Percentiles rank a stretch among this genome's conserved stretches.
Conservation (phyloP, 2,329 filamentous ascomycete species). For the Cladosporium oxysporum region DNA sequence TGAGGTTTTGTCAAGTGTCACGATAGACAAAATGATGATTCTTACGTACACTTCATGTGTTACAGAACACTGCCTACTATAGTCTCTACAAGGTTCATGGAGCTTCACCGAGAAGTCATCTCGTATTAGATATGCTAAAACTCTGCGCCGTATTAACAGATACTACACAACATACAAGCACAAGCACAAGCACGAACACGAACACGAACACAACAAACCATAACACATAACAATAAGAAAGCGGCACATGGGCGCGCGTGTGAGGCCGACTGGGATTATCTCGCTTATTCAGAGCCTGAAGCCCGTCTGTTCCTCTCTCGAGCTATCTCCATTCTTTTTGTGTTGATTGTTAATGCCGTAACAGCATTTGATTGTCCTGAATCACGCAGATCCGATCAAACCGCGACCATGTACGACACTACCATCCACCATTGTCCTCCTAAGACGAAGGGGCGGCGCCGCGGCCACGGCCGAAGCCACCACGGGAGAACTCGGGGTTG, state of each 20-base stretch:
- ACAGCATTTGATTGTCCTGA: constrained; percentile 15
- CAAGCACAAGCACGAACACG: not conserved
- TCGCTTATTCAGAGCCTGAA: constrained; percentile 30
- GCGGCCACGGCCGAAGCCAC: constrained; percentile 68
- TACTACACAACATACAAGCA: not conserved
- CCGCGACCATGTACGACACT: constrained; percentile 15
- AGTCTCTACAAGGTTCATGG: too few relatives aligned
- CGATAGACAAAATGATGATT: too few relatives aligned
- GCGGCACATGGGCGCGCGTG: constrained; percentile 16
- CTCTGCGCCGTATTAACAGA: not conserved
- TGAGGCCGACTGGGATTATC: constrained; percentile 29
- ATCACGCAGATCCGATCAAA: constrained; percentile 13
- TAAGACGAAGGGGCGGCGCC: constrained; percentile 61
- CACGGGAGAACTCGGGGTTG: constrained; percentile 71
- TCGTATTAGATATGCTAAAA: not conserved
- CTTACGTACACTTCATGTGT: too few relatives aligned
- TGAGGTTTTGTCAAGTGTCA: too few relatives aligned
- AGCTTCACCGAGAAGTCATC: not conserved
- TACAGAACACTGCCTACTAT: not conserved
- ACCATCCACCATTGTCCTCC: constrained; percentile 25
- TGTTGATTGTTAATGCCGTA: constrained; percentile 12
- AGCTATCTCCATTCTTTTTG: constrained; percentile 18
- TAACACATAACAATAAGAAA: constrained; percentile 15
- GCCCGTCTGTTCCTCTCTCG: constrained; percentile 19
- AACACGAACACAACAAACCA: not conserved